phyloP scores from a whole-genome alignment of 345 rosid genomes.

The Salix koriyanagi region DNA sequence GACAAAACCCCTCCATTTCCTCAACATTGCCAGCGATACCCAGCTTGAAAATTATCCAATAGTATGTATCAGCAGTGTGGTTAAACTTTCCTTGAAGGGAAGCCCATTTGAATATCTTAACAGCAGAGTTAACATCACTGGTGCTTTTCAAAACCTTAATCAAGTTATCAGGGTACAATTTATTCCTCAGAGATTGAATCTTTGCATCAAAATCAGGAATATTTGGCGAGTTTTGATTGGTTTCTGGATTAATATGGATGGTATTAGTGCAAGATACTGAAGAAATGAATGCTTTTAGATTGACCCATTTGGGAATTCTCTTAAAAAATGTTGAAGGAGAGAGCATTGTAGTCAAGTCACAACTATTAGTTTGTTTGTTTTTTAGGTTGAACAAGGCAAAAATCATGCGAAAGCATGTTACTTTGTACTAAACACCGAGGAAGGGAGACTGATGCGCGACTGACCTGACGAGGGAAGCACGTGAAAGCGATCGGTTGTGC shows the following conservation, averaged over 20 bases:
- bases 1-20: slow-evolving; percentile 43
- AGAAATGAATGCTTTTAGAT: slow-evolving; percentile 25
- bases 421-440: not conserved
- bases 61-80: slow-evolving; percentile 43
- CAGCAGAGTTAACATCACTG: slow-evolving; percentile 34
- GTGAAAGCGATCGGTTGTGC: not conserved
- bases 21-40: slow-evolving; percentile 44
- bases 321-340: slow-evolving; percentile 23
- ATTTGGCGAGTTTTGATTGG: slow-evolving; percentile 9
- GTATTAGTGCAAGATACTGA: slow-evolving; percentile 29
- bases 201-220: slow-evolving; percentile 29
- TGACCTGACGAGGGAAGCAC: slow-evolving; percentile 18
- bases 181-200: slow-evolving; percentile 27
- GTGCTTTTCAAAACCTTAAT: slow-evolving; percentile 39
- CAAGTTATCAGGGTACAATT: slow-evolving; percentile 37
- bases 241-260: slow-evolving; percentile 17
- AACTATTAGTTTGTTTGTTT: not conserved
- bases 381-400: not conserved
- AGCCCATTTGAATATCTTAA: slow-evolving; percentile 53
- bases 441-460: not conserved
- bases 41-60: slow-evolving; percentile 44
- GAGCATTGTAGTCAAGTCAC: slow-evolving; percentile 28
- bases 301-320: slow-evolving; percentile 28
- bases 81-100: slow-evolving; percentile 36
- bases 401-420: not conserved